Base-by-base conservation (phyloP, 1,284 basidiomycete species). In the Puccinia coronata region DNA sequence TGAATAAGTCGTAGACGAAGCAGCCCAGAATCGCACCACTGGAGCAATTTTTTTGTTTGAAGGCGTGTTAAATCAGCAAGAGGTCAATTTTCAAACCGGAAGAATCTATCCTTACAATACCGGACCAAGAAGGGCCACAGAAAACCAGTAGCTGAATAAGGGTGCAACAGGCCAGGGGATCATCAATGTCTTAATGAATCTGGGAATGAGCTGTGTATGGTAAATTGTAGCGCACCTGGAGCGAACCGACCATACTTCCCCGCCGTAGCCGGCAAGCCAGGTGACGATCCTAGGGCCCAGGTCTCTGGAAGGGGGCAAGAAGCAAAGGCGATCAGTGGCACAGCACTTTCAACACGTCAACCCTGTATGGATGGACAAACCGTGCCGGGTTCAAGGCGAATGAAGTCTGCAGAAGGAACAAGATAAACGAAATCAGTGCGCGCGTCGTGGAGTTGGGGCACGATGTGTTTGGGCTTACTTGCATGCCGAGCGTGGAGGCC, bases 1-100 rank as follows among this genome's bases (percentile, higher is more conserved):
- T 61, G 59, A 81, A 81, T 34, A 75, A 41, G 61, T 81, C 80
- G 31, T 81, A 81, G n/a, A 81, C 47, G 31, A 81, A 57, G 63
- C 80, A 81, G 31, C 80, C 80, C n/a, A 75, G 14, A 23, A 81
- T 75, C n/a, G 80, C 80, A 53, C 80, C 80, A 53, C 80, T 81
- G 39, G 14, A 59, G 47, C 16, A 31, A 57, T 57, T 20, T 8
- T 11, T n/a, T n/a, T n/a, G n/a, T n/a, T n/a, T n/a, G 55, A 28
- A 28, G 28, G 25, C 14, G 34, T 16, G 31, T 57, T 71, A 20
- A 57, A 18, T 47, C 18, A 71, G 41, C 28, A 16, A n/a, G 16
- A 39, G 31, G 5, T 23, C 11, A 77, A 47, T 69, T 1, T 25
- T 41, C 31, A 53, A 36, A 43, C 8, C 9, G 55, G 18, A 31